Evolutionary conservation across 2,329 filamentous ascomycete species (phyloP).

Genomic region (Thielaviopsis punctulata): DNA sequence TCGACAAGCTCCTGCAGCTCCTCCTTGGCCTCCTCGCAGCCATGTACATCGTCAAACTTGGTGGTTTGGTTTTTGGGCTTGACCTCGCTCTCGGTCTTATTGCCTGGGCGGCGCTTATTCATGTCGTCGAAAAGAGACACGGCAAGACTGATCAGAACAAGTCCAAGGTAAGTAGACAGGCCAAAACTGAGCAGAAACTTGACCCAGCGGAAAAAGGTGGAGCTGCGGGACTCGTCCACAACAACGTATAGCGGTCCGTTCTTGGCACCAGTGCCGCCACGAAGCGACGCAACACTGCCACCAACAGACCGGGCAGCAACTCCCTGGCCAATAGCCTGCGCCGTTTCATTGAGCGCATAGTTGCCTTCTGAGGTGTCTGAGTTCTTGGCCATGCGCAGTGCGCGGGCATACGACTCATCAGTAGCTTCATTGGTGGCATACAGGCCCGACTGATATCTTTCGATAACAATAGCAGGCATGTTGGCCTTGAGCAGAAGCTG

Average conservation of each 20-base stretch:
- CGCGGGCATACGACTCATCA: slow-evolving; percentile 53
- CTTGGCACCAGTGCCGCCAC: slow-evolving; percentile 51
- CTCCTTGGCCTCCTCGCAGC: slow-evolving; percentile 95
- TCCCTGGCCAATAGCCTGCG: slow-evolving; percentile 68
- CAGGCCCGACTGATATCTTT: slow-evolving; percentile 71
- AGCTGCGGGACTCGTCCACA: slow-evolving; percentile 74
- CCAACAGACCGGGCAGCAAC: slow-evolving; percentile 56
- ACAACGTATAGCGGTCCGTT: slow-evolving; percentile 86
- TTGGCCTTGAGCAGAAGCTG: slow-evolving; percentile 77
- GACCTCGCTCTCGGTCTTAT: slow-evolving; percentile 61
- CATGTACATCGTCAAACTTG: slow-evolving; percentile 84
- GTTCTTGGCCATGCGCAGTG: slow-evolving; percentile 13
- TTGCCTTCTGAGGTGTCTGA: slow-evolving; percentile 11
- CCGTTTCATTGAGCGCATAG: slow-evolving; percentile 25
- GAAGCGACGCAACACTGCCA: slow-evolving; percentile 42
- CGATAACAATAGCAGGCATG: slow-evolving; percentile 82
- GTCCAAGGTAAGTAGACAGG: slow-evolving; percentile 59
- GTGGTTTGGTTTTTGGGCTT: slow-evolving; percentile 86
- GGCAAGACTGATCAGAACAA: slow-evolving; percentile 64
- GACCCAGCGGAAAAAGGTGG: slow-evolving; percentile 74
- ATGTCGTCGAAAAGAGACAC: slow-evolving; percentile 49
- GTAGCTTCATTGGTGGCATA: slow-evolving; percentile 67
- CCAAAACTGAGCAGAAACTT: slow-evolving; percentile 70
- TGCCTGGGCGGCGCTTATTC: slow-evolving; percentile 56
- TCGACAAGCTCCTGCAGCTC: slow-evolving; percentile 94